Conservation (phyloP, 1,139 yeast species). For the Lodderomyces beijingensis region DNA sequence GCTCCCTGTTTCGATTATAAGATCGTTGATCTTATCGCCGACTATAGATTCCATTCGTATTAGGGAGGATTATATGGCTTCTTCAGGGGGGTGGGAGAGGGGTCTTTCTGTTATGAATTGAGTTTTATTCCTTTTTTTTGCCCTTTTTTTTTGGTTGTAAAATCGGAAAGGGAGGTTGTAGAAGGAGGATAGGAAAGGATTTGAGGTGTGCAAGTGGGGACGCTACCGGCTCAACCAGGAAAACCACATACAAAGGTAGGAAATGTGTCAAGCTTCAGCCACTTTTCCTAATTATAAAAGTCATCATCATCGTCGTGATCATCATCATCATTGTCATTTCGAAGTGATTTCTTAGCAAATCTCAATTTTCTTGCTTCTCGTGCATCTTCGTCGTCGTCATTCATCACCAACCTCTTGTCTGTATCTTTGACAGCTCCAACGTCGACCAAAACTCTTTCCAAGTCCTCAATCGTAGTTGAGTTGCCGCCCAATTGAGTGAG, state of each 20-base stretch:
- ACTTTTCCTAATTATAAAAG: conserved; percentile 37
- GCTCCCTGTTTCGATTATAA: conserved; percentile 5
- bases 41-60: conserved; percentile 6
- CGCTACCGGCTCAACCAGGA: too few species aligned
- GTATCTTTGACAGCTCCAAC: conserved; percentile 58
- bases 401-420: conserved; percentile 63
- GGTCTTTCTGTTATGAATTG: too few species aligned
- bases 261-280: too few species aligned
- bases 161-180: too few species aligned
- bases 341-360: conserved; percentile 53
- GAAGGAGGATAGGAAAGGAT: too few species aligned
- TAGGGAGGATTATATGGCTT: too few species aligned
- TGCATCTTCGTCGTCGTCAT: conserved; percentile 49
- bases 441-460: conserved; percentile 66
- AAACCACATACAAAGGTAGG: too few species aligned
- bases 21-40: conserved; percentile 4
- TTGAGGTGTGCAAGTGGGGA: too few species aligned
- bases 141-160: too few species aligned
- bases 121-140: too few species aligned
- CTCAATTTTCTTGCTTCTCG: conserved; percentile 46
- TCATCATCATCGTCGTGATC: conserved; percentile 24
- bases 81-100: too few species aligned
- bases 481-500: conserved; percentile 82
- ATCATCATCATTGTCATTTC: conserved; percentile 25
- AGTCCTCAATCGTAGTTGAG: conserved; percentile 60